A percentile compares a stretch with the other conserved stretches of the same genome.
Evolutionary conservation across 345 rosid species (phyloP).

Genomic region (Populus nigra): DNA sequence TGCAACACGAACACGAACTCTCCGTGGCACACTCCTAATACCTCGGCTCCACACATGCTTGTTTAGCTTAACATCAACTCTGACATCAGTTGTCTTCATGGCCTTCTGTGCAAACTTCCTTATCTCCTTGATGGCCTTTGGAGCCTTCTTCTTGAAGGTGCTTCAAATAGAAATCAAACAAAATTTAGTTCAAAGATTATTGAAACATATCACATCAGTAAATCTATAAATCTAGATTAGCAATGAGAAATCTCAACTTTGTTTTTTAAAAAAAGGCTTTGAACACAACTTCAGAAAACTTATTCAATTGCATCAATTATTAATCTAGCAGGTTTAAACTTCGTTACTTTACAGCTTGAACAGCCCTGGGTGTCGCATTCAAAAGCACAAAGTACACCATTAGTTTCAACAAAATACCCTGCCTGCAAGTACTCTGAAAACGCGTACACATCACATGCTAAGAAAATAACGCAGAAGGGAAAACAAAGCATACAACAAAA

Average conservation of each 20-base stretch:
- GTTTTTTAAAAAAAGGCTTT: no score
- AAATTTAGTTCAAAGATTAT: neutral
- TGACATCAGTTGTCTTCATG: constrained; percentile 63
- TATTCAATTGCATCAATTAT: neutral
- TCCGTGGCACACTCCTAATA: constrained; percentile 72
- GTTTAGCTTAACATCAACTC: constrained; percentile 84
- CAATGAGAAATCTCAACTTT: no score
- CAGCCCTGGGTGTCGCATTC: no score
- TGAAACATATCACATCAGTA: neutral
- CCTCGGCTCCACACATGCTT: constrained; percentile 82
- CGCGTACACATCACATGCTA: no score
- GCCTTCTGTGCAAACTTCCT: constrained; percentile 80
- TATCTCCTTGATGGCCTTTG: constrained; percentile 78
- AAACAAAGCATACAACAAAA: neutral
- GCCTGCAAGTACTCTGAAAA: no score
- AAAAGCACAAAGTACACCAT: no score
- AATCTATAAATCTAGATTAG: no score
- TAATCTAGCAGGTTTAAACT: neutral
- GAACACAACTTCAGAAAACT: neutral
- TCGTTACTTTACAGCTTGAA: neutral
- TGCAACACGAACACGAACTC: constrained; percentile 68
- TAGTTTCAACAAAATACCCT: no score
- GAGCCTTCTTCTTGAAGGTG: constrained; percentile 90
- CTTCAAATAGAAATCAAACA: constrained; percentile 12
- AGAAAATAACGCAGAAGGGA: neutral